A percentile compares a stretch with the other conserved stretches of the same genome.
Conservation (phyloP, 352 stramenopile genomes). For the Pythium rhizo-oryzae region DNA sequence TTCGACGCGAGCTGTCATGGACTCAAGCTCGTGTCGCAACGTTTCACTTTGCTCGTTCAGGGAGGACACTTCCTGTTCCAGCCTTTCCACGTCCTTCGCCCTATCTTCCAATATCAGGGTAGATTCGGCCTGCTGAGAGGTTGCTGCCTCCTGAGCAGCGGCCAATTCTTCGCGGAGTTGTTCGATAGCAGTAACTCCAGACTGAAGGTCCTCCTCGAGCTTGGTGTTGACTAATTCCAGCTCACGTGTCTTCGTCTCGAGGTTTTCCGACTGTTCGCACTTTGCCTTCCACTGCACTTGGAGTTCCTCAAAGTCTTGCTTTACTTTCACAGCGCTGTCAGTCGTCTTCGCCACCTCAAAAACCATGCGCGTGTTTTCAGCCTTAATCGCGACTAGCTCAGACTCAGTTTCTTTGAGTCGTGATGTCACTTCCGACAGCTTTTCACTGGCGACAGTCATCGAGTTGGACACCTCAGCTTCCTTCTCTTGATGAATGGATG, state of each 20-base stretch:
- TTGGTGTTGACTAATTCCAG: slow-evolving; percentile 48
- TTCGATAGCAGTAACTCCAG: neutral
- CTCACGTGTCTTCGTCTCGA: slow-evolving; percentile 48
- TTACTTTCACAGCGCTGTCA: slow-evolving; percentile 57
- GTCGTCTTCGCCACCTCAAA: slow-evolving; percentile 77
- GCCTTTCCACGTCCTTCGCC: neutral
- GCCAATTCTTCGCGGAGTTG: slow-evolving; percentile 10
- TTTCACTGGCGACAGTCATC: slow-evolving; percentile 6
- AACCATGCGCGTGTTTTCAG: slow-evolving; percentile 75
- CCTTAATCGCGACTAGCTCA: slow-evolving; percentile 62
- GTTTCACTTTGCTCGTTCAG: neutral
- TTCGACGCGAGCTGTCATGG: neutral
- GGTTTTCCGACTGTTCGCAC: slow-evolving; percentile 28
- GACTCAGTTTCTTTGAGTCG: slow-evolving; percentile 42
- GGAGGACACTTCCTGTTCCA: slow-evolving; percentile 2
- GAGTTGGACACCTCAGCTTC: neutral
- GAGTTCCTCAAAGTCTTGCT: slow-evolving; percentile 51
- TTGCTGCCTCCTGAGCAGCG: neutral
- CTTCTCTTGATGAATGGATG: slow-evolving; percentile 5
- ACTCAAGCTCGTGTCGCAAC: slow-evolving; percentile 10
- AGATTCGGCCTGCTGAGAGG: neutral
- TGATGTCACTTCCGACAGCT: slow-evolving; percentile 35
- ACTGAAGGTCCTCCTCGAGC: slow-evolving; percentile 43
- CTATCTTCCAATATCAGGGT: slow-evolving; percentile 17
- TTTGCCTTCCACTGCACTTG: slow-evolving; percentile 47